Evolutionary conservation across 306 rosid genomes (phyloP).

Genomic region (Lathyrus aphaca): DNA sequence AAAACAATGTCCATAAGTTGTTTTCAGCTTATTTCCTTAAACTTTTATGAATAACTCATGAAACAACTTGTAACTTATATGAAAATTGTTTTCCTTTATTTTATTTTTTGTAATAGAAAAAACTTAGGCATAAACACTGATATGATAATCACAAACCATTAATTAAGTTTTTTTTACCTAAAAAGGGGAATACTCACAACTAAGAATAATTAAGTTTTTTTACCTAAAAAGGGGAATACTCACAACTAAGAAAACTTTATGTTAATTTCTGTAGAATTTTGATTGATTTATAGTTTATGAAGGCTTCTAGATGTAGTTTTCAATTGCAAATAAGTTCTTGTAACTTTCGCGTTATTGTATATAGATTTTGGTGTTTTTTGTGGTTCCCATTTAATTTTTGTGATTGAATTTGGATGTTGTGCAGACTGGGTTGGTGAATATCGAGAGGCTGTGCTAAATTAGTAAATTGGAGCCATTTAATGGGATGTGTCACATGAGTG

Average conservation of each 20-base stretch:
- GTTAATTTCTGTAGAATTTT: not conserved
- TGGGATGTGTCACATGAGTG: slow-evolving; percentile 94
- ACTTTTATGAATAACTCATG: no score
- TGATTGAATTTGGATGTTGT: no score
- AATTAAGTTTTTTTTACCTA: no score
- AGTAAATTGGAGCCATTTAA: slow-evolving; percentile 89
- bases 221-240: not conserved
- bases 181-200: not conserved
- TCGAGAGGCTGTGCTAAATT: slow-evolving; percentile 84
- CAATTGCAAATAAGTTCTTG: not conserved
- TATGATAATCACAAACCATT: no score
- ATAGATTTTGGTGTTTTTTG: slow-evolving; percentile 28
- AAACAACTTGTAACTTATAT: no score
- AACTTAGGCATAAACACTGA: no score
- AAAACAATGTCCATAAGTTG: no score
- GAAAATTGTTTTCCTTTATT: no score
- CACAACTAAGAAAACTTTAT: not conserved
- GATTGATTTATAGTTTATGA: slow-evolving; percentile 1
- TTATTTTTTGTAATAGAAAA: no score
- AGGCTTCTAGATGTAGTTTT: not conserved
- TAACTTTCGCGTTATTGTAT: slow-evolving; percentile 4
- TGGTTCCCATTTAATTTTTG: no score
- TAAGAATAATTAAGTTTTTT: not conserved
- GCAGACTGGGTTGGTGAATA: slow-evolving; percentile 70
- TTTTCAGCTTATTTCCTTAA: no score